Evolutionary conservation across 2,329 filamentous ascomycete genomes (phyloP), one percentile per base, ranked within the genome.

Genomic region (Claviceps cyperi): DNA sequence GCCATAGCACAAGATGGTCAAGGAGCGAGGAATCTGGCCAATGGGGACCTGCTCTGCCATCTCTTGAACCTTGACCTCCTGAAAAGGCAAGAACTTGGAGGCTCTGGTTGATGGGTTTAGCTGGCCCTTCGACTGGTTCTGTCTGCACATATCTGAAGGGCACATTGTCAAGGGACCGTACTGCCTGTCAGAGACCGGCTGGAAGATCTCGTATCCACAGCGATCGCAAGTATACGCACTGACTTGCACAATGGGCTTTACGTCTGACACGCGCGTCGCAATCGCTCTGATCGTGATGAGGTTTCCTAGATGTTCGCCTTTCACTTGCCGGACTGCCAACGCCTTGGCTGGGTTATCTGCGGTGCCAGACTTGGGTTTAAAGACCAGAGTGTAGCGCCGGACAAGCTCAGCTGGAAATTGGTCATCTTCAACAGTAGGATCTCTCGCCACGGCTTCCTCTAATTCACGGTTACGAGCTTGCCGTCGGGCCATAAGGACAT

Each of bases 31-130:
- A 59, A 98, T 98, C 64, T 98, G 92, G 47, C 92, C 92, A 55
- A 98, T 94, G 7, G 92, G 92, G 0, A 98, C 92, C 66, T 98
- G 92, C 64, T 98, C 92, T n/a, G 92, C 89, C 81, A 97, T 87
- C 65, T 98, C 92, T 68, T 98, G 92, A 51, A 98, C 89, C 71
- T 97, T 97, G 68, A 97, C 81, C 67, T 98, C 92, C 67, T 98
- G 92, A 72, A 98, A 98, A 3, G 92, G 89, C 60, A 95, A 71
- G 62, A 97, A 98, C 62, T 97, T 98, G 48, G 90, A 96, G 0
- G 91, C 92, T 59, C 92, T 80, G n/a, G 90, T 94, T 0, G 91
- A 96, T 38, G 94, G 80, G 65, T 94, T 91, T 39, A 98, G 77
- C 65, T 96, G 88, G 17, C 92, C 92, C 66, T 92, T 95, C 58